phyloP scores from a whole-genome alignment of 768 basidiomycete genomes.

The Pulveroboletus frians region DNA sequence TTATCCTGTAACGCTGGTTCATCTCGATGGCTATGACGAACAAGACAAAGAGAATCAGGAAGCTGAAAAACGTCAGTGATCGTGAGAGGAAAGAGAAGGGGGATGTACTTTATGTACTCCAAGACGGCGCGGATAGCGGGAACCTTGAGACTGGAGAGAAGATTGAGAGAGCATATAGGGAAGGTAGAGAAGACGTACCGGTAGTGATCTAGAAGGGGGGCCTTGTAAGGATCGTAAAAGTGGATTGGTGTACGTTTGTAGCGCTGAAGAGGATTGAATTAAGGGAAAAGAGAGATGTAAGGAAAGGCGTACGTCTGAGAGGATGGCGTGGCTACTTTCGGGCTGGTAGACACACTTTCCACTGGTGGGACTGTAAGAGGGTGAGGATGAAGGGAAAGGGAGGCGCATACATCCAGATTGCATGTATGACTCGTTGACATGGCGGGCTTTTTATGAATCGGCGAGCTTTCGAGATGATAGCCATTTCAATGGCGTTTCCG shows the following conservation, averaged over 20 bases:
- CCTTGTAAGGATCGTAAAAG: slow-evolving; percentile 92
- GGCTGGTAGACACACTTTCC: slow-evolving; percentile 91
- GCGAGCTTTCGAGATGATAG: slow-evolving; percentile 82
- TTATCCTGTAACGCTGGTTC: slow-evolving; percentile 56
- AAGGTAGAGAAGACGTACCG: slow-evolving; percentile 45
- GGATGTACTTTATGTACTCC: slow-evolving; percentile 75
- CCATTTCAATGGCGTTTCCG: slow-evolving; percentile 91
- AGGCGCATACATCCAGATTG: slow-evolving; percentile 63
- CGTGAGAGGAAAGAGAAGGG: not conserved
- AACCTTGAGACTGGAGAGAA: slow-evolving; percentile 68
- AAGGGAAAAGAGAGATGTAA: not conserved
- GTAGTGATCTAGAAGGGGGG: slow-evolving; percentile 92
- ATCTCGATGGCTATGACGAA: slow-evolving; percentile 79
- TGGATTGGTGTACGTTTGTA: slow-evolving; percentile 91
- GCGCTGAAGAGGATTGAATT: slow-evolving; percentile 46
- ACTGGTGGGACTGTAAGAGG: slow-evolving; percentile 35
- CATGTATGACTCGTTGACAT: slow-evolving; percentile 86
- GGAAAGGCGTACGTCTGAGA: slow-evolving; percentile 68
- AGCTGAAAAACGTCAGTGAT: slow-evolving; percentile 35
- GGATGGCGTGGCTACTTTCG: slow-evolving; percentile 79
- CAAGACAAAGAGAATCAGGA: slow-evolving; percentile 72
- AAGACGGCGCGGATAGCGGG: slow-evolving; percentile 86
- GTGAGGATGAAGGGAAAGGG: not conserved
- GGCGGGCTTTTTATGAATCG: slow-evolving; percentile 85
- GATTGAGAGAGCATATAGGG: not conserved